Evolutionary conservation across 176 grass and related monocot genomes (phyloP), one percentile per base, ranked within the genome.

Genomic region (Musa schizocarpa): DNA sequence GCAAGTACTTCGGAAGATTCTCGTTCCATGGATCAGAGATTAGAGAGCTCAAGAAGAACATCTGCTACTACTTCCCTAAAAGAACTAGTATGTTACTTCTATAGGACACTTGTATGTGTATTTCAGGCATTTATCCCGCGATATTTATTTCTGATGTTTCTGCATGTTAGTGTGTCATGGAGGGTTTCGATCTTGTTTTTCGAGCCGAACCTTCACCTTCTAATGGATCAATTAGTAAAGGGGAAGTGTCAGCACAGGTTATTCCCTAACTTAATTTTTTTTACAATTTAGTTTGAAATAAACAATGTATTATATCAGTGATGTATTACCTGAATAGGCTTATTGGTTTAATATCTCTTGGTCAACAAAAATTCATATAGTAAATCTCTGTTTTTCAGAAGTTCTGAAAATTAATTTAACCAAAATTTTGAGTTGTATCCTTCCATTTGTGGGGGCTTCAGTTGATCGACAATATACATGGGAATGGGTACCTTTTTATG

Each of bases 151-250:
- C 43, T 77, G 43, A 34, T 87, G 53, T 78, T 52, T 77, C 17
- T 81, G 8, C 61, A 55, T 82, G 82, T 74, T 74, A 92, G 89
- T 96, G 92, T 81, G 82, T 73, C 1, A 52, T 76, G 63, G 82
- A 96, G 79, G 92, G 92, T 24, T 89, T 87, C 71, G 92, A 20
- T 70, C 83, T 96, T 79, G 53, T 64, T 74, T 96, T 96, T 74
- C 82, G 88, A 83, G 67, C 50, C 62, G 86, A 80, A 53, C 63
- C 80, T 61, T 78, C 76, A 83, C 64, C 81, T 74, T 80, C 81
- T 67, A 76, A 82, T 86, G 83, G 83, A 72, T 78, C 79, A 72
- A 26, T 68, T 78, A 63, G 64, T 73, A 77, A 92, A 86, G 78
- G 68, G 19, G 73, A 84, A 88, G 82, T 84, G 81, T 56, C 58